Evolutionary conservation across 768 basidiomycete genomes (phyloP).

Genomic region (Lactifluus volemus): DNA sequence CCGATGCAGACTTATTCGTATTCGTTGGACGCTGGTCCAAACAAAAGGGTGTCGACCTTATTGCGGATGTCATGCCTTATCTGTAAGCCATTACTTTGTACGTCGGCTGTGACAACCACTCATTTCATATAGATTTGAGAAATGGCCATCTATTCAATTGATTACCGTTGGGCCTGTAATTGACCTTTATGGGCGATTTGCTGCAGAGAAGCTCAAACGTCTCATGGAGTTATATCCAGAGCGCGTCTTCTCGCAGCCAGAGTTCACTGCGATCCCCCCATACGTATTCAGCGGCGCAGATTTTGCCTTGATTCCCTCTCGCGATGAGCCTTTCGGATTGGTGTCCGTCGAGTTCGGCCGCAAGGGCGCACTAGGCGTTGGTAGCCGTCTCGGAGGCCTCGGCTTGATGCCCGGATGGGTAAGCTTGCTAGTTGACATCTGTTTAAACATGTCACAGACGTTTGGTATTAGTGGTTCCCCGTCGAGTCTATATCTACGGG

Average conservation of each 20-base stretch:
- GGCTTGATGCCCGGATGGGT: conserved; percentile 99
- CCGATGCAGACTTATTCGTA: conserved; percentile 83
- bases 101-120: conserved; percentile 8
- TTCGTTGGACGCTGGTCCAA: conserved; percentile 98
- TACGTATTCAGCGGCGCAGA: conserved; percentile 93
- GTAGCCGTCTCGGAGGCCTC: conserved; percentile 86
- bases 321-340: conserved; percentile 93
- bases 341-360: conserved; percentile 95
- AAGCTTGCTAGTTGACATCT: conserved; percentile 26
- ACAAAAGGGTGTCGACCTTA: conserved; percentile 96
- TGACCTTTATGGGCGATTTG: conserved; percentile 90
- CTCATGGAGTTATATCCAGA: conserved; percentile 95
- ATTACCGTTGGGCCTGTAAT: conserved; percentile 92
- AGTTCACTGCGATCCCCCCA: conserved; percentile 89
- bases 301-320: conserved; percentile 90
- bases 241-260: conserved; percentile 91
- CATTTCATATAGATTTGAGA: conserved; percentile 53
- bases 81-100: conserved; percentile 41
- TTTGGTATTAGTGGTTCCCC: conserved; percentile 73
- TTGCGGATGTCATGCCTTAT: conserved; percentile 90
- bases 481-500: conserved; percentile 89
- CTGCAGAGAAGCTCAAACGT: conserved; percentile 86
- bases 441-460: neutral
- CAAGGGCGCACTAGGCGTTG: conserved; percentile 94
- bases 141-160: conserved; percentile 77